Conservation (phyloP, 805 yeast species). For the Metschnikowia similis region DNA sequence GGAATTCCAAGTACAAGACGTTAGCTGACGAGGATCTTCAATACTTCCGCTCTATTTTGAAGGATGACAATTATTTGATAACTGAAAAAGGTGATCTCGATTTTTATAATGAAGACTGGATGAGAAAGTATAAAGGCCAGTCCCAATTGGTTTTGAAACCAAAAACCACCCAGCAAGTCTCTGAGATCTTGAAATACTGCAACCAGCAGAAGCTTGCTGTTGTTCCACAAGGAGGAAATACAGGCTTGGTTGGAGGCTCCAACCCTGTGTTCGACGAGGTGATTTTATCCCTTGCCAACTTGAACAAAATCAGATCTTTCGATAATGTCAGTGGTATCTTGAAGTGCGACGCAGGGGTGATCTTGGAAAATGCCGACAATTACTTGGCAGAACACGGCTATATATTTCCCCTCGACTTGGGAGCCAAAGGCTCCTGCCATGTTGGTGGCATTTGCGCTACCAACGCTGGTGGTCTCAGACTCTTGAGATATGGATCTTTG, state of each 20-base stretch:
- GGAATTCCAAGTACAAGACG: constrained; percentile 48
- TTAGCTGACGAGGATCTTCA: constrained; percentile 55
- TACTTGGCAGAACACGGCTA: constrained; percentile 76
- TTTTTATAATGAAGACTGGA: constrained; percentile 85
- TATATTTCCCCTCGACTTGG: constrained; percentile 89
- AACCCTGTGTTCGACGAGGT: constrained; percentile 90
- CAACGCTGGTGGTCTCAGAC: constrained; percentile 91
- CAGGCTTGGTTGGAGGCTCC: constrained; percentile 94
- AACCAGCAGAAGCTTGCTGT: constrained; percentile 73
- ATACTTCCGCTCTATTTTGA: constrained; percentile 56
- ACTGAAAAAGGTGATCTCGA: constrained; percentile 61
- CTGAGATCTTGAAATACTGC: constrained; percentile 74
- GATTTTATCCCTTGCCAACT: constrained; percentile 59
- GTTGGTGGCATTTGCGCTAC: constrained; percentile 95
- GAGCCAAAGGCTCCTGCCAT: constrained; percentile 96
- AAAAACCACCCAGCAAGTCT: constrained; percentile 70
- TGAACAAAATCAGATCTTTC: constrained; percentile 79
- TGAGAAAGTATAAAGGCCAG: constrained; percentile 90
- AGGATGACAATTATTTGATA: constrained; percentile 44
- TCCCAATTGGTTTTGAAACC: constrained; percentile 80
- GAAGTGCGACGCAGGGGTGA: constrained; percentile 87
- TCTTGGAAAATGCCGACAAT: constrained; percentile 79
- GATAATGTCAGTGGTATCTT: constrained; percentile 80
- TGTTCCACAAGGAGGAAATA: constrained; percentile 97
- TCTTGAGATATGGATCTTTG: constrained; percentile 83